Evolutionary conservation across 2,329 filamentous ascomycete species (phyloP).

Genomic region (Pseudogymnoascus destructans): DNA sequence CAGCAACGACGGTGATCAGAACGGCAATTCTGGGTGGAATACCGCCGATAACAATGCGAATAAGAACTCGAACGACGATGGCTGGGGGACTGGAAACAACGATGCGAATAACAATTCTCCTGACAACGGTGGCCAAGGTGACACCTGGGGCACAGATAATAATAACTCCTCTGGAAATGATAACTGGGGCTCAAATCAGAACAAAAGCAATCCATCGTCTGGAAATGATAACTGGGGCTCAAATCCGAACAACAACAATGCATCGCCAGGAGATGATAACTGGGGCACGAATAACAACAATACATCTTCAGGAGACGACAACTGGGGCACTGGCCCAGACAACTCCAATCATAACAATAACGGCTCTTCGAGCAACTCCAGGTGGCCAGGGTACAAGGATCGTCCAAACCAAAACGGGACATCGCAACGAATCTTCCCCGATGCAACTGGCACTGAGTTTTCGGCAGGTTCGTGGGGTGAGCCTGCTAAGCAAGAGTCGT

Average conservation of each 20-base stretch:
- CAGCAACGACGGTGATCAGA: conserved; percentile 8
- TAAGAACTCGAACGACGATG: conserved; percentile 9
- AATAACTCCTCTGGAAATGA: conserved; percentile 10
- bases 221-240: background rate
- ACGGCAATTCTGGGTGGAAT: conserved; percentile 6
- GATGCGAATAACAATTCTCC: background rate
- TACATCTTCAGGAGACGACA: conserved; percentile 7
- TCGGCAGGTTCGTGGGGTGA: conserved; percentile 15
- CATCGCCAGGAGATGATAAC: conserved; percentile 7
- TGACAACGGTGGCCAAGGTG: background rate
- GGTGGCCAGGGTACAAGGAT: background rate
- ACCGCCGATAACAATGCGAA: conserved; percentile 9
- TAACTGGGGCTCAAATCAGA: conserved; percentile 10
- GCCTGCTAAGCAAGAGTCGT: background rate
- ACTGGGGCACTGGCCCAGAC: conserved; percentile 2
- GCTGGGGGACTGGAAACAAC: conserved; percentile 11
- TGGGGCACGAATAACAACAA: conserved; percentile 9
- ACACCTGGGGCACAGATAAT: conserved; percentile 6
- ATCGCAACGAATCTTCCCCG: background rate
- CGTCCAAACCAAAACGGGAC: conserved; percentile 5
- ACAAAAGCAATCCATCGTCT: conserved; percentile 8
- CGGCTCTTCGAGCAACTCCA: conserved; percentile 7
- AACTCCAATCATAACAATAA: conserved; percentile 6
- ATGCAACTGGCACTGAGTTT: conserved; percentile 11
- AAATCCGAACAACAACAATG: conserved; percentile 11